These are phyloP conservation scores for Aureobasidium subglaciale DNA, from an alignment of 2,329 filamentous ascomycete species.

Conservation along the genomic window DNA sequence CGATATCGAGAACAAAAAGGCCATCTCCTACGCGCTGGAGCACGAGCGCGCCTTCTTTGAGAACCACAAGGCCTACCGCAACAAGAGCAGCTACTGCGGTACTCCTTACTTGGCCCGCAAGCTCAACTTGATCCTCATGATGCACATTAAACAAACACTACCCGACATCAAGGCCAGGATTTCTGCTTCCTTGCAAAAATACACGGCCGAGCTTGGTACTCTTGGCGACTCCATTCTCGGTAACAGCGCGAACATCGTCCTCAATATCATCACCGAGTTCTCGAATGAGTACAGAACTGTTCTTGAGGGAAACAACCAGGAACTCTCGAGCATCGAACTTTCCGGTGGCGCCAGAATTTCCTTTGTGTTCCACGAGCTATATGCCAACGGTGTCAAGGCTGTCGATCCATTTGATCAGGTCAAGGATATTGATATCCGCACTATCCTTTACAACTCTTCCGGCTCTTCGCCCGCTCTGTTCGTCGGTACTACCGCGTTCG, in stretches of 20 bases:
- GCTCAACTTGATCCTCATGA: constrained; percentile 98
- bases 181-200: constrained; percentile 87
- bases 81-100: constrained; percentile 97
- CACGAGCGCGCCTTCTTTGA: constrained; percentile 97
- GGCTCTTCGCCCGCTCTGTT: constrained; percentile 94
- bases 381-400: constrained; percentile 94
- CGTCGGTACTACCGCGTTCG: constrained; percentile 95
- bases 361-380: constrained; percentile 98
- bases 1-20: constrained; percentile 97
- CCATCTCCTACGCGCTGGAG: constrained; percentile 83
- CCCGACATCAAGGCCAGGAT: constrained; percentile 98
- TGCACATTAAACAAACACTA: constrained; percentile 99
- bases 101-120: constrained; percentile 95
- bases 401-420: constrained; percentile 96
- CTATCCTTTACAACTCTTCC: constrained; percentile 97
- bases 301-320: constrained; percentile 91
- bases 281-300: constrained; percentile 96
- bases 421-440: constrained; percentile 96
- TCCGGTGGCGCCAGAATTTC: constrained; percentile 97
- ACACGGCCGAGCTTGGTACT: constrained; percentile 69
- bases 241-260: constrained; percentile 90
- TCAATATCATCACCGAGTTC: constrained; percentile 99
- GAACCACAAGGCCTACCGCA: constrained; percentile 95
- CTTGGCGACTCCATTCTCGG: constrained; percentile 92
- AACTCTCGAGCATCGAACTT: constrained; percentile 87